These are phyloP conservation scores for Rhodotorula glutinis DNA, from an alignment of 1,284 basidiomycete genomes.

Conservation along the genomic window DNA sequence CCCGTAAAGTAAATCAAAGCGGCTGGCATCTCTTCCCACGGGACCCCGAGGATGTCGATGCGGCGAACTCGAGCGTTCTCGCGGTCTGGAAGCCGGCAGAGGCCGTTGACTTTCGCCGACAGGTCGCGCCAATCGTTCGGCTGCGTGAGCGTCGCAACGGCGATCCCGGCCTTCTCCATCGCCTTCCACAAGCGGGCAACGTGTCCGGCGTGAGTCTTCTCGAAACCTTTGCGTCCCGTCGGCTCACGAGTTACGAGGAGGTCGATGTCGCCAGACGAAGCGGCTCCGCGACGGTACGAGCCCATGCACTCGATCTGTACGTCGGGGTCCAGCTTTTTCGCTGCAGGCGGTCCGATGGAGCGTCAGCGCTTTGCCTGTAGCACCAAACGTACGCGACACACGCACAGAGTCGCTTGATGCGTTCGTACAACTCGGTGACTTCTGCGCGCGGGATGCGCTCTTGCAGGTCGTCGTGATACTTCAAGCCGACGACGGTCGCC, in stretches of 20 bases:
- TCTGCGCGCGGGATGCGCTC: slow-evolving; percentile 78
- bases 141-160: slow-evolving; percentile 65
- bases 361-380: neutral
- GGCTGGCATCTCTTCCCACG: slow-evolving; percentile 72
- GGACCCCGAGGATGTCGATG: slow-evolving; percentile 60
- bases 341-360: slow-evolving; percentile 49
- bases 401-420: slow-evolving; percentile 55
- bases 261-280: slow-evolving; percentile 81
- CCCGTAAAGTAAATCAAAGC: slow-evolving; percentile 76
- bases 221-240: slow-evolving; percentile 55
- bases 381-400: slow-evolving; percentile 8
- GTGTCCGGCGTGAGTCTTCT: slow-evolving; percentile 55
- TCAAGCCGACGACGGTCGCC: slow-evolving; percentile 62
- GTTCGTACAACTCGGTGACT: slow-evolving; percentile 66
- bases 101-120: slow-evolving; percentile 55
- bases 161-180: slow-evolving; percentile 59
- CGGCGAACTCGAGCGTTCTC: slow-evolving; percentile 57
- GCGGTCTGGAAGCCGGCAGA: slow-evolving; percentile 56
- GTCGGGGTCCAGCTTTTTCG: slow-evolving; percentile 65
- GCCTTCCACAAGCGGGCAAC: slow-evolving; percentile 10
- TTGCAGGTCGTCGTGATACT: slow-evolving; percentile 74
- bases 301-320: slow-evolving; percentile 77
- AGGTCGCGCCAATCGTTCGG: slow-evolving; percentile 65
- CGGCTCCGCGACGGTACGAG: slow-evolving; percentile 65
- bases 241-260: slow-evolving; percentile 71